Conservation (phyloP, 148 eudicot species). For the Suaeda aralocaspica region DNA sequence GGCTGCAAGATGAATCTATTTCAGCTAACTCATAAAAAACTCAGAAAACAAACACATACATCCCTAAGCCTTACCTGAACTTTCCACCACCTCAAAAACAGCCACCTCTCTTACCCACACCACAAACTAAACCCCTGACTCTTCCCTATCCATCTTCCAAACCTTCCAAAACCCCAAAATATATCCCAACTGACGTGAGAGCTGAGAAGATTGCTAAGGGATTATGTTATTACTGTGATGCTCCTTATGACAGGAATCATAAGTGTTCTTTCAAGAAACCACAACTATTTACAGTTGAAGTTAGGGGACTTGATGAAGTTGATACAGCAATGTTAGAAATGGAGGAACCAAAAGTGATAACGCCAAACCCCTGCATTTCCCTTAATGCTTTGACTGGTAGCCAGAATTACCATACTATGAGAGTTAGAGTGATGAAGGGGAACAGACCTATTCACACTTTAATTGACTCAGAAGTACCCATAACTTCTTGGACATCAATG, state of each 20-base stretch:
- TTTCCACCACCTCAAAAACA: too few species aligned
- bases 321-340: too few species aligned
- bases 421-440: neutral
- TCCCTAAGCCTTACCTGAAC: too few species aligned
- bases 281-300: neutral
- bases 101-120: neutral
- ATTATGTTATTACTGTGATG: neutral
- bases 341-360: too few species aligned
- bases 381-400: neutral
- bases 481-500: neutral
- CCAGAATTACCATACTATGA: neutral
- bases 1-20: neutral
- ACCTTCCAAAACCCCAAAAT: neutral
- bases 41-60: too few species aligned
- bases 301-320: neutral
- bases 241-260: neutral
- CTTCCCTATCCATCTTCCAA: neutral
- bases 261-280: neutral
- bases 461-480: neutral
- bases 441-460: neutral
- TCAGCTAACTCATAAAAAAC: too few species aligned
- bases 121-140: neutral
- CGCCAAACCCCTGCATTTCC: neutral
- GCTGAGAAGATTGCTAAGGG: too few species aligned
- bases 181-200: too few species aligned